Conservation (phyloP, 2,329 filamentous ascomycete species). For the Verticillium nonalfalfae region DNA sequence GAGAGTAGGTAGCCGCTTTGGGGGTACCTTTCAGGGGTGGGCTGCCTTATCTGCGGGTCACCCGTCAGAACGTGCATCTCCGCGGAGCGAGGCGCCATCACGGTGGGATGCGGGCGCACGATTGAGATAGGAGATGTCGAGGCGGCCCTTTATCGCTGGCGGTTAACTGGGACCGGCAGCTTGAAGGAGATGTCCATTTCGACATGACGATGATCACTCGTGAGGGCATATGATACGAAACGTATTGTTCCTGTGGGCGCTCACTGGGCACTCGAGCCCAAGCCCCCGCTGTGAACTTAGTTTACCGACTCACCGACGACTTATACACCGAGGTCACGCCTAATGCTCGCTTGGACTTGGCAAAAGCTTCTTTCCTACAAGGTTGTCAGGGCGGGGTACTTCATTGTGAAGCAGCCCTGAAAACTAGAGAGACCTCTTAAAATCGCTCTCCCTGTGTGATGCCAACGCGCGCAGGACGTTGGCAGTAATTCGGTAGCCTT, state of each 20-base stretch:
- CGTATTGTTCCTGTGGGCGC: too few relatives aligned
- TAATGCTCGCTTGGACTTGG: not conserved
- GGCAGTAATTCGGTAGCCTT: too few relatives aligned
- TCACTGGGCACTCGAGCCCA: too few relatives aligned
- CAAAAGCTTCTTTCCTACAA: conserved; percentile 9
- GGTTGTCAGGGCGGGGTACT: not conserved
- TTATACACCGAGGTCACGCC: too few relatives aligned
- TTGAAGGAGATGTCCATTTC: not conserved
- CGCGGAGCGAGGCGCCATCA: not conserved
- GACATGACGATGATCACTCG: not conserved
- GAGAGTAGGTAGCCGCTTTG: not conserved
- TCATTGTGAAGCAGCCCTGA: too few relatives aligned
- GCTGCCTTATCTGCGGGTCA: conserved; percentile 6
- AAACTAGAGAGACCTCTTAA: too few relatives aligned
- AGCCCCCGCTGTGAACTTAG: not conserved
- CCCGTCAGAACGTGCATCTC: conserved; percentile 1
- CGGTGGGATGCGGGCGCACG: not conserved
- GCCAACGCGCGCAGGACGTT: too few relatives aligned
- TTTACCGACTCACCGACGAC: not conserved
- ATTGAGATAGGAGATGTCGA: not conserved
- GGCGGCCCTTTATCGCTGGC: not conserved
- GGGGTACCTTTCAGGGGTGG: not conserved
- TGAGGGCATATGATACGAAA: not conserved
- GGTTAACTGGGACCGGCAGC: not conserved
- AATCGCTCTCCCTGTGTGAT: too few relatives aligned